A percentile compares a stretch with the other conserved stretches of the same genome.
Conservation (phyloP, 768 basidiomycete genomes). For the button mushroom (Agaricus bisporus) region DNA sequence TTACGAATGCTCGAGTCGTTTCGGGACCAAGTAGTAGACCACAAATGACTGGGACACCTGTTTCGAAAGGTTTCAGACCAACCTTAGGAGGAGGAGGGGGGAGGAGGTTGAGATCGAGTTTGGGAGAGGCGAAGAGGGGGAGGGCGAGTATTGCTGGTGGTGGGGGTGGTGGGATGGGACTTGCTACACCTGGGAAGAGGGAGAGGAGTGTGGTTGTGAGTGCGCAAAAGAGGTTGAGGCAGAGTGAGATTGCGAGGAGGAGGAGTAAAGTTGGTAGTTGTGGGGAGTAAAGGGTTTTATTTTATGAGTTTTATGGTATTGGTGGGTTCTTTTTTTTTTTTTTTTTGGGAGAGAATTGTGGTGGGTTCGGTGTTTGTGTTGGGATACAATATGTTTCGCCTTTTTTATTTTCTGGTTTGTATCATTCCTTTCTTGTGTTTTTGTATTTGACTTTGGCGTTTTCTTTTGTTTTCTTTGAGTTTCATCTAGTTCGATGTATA, state of each 20-base stretch:
- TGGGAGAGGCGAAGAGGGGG: constrained; percentile 32
- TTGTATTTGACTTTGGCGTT: too few relatives aligned
- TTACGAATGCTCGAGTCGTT: background rate
- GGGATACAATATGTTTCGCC: too few relatives aligned
- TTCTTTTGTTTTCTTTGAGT: too few relatives aligned
- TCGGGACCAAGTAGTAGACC: too few relatives aligned
- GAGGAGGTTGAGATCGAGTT: constrained; percentile 40
- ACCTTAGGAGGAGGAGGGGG: too few relatives aligned
- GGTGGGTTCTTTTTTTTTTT: too few relatives aligned
- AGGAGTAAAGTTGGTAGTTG: constrained; percentile 31
- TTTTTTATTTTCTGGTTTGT: background rate
- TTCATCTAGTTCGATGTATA: too few relatives aligned
- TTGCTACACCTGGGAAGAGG: constrained; percentile 12
- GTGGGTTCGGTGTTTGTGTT: too few relatives aligned
- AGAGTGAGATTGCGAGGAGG: constrained; percentile 68
- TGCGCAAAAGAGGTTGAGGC: constrained; percentile 67
- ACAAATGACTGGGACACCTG: too few relatives aligned
- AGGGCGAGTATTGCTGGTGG: constrained; percentile 31
- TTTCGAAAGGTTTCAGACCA: too few relatives aligned
- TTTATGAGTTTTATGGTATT: too few relatives aligned
- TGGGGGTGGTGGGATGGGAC: background rate
- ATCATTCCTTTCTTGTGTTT: background rate
- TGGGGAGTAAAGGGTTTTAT: background rate
- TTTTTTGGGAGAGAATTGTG: too few relatives aligned
- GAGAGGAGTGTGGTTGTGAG: constrained; percentile 40